A percentile compares a stretch with the other conserved stretches of the same genome.
Evolutionary conservation across 2,329 filamentous ascomycete genomes (phyloP).

Genomic region (Claviceps spartinae): DNA sequence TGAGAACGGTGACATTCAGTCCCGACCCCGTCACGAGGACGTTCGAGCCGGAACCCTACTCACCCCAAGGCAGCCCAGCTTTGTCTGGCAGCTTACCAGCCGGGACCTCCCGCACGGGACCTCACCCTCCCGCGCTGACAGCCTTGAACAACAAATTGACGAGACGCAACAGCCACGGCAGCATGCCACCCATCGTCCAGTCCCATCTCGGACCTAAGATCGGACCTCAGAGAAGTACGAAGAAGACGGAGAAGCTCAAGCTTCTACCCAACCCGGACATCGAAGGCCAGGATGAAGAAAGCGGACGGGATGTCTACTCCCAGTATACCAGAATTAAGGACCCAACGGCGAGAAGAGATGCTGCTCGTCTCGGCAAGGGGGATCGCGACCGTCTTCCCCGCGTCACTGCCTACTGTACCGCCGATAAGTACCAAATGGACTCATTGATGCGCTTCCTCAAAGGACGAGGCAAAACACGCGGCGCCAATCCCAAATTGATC

Average conservation of each 20-base stretch:
- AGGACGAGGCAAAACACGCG: slow-evolving; percentile 61
- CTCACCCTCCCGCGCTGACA: slow-evolving; percentile 48
- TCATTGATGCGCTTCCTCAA: slow-evolving; percentile 84
- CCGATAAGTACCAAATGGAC: slow-evolving; percentile 82
- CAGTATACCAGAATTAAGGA: slow-evolving; percentile 98
- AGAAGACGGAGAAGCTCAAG: slow-evolving; percentile 93
- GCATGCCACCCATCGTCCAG: slow-evolving; percentile 21
- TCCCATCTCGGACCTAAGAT: slow-evolving; percentile 49
- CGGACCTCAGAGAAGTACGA: slow-evolving; percentile 86
- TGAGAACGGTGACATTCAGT: slow-evolving; percentile 66
- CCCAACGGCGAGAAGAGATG: slow-evolving; percentile 81
- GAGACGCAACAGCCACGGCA: slow-evolving; percentile 69
- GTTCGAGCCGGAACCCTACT: slow-evolving; percentile 35
- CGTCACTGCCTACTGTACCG: slow-evolving; percentile 94
- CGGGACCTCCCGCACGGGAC: slow-evolving; percentile 20
- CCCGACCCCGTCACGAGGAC: slow-evolving; percentile 51
- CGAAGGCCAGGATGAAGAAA: slow-evolving; percentile 72
- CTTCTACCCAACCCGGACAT: slow-evolving; percentile 84
- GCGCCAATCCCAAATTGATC: slow-evolving; percentile 78
- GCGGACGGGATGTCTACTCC: slow-evolving; percentile 88
- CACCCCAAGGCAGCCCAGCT: slow-evolving; percentile 11
- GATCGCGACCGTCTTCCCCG: slow-evolving; percentile 76
- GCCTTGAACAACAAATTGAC: slow-evolving; percentile 78
- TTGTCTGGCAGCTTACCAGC: slow-evolving; percentile 13
- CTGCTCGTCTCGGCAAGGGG: slow-evolving; percentile 82